Percentiles rank a stretch among this genome's conserved stretches.
These are phyloP conservation scores for Trifolium dubium DNA, from an alignment of 306 rosid genomes.

Conservation along the genomic window DNA sequence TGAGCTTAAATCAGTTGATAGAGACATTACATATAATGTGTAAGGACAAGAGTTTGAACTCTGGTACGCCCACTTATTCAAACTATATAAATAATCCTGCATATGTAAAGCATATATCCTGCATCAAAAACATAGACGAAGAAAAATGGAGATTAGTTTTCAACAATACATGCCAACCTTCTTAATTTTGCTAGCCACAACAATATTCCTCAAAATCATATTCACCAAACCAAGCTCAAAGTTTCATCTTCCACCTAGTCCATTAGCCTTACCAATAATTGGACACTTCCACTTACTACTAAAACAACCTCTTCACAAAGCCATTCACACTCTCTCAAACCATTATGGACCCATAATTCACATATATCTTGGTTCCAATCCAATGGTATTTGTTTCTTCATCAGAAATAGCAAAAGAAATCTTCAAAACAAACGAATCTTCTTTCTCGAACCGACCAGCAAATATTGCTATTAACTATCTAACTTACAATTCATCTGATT, in stretches of 20 bases:
- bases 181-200: conserved; percentile 45
- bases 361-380: conserved; percentile 55
- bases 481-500: conserved; percentile 55
- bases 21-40: neutral
- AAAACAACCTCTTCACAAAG: conserved; percentile 47
- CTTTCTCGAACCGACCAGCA: conserved; percentile 52
- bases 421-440: conserved; percentile 54
- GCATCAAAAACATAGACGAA: neutral
- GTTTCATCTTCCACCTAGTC: conserved; percentile 45
- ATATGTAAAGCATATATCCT: neutral
- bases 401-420: conserved; percentile 58
- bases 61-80: neutral
- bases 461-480: conserved; percentile 50
- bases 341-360: conserved; percentile 62
- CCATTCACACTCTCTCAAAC: conserved; percentile 48
- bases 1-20: too few species aligned
- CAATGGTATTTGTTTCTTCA: conserved; percentile 54
- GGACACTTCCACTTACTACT: conserved; percentile 50
- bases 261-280: conserved; percentile 47
- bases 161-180: conserved; percentile 50
- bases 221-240: conserved; percentile 44
- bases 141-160: conserved; percentile 45
- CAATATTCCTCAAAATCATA: conserved; percentile 41
- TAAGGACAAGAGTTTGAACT: neutral
- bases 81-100: conserved; percentile 25